Percentiles rank a stretch among this genome's conserved stretches.
These are phyloP conservation scores for Phytophthora pini DNA, from an alignment of 352 stramenopile genomes.

Conservation along the genomic window DNA sequence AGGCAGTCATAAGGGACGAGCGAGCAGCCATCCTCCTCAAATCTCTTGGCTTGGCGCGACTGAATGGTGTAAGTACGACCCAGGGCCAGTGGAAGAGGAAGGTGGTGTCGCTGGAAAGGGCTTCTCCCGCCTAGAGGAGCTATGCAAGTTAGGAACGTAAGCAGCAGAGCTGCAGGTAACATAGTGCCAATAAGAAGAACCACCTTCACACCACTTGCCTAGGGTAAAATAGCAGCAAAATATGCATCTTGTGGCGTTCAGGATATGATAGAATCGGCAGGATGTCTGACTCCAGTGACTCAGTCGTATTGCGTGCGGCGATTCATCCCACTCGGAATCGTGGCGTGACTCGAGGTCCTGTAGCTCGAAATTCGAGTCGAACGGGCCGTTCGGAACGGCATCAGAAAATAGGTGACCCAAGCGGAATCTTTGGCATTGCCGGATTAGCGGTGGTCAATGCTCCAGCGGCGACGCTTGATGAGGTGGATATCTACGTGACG, in stretches of 20 bases:
- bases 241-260: too few relatives aligned
- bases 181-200: slow-evolving; percentile 33
- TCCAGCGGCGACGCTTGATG: slow-evolving; percentile 9
- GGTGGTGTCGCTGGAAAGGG: background rate
- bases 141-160: slow-evolving; percentile 18
- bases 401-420: too few relatives aligned
- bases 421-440: too few relatives aligned
- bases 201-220: slow-evolving; percentile 5
- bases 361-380: too few relatives aligned
- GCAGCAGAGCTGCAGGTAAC: slow-evolving; percentile 23
- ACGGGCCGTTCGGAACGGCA: too few relatives aligned
- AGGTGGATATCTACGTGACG: slow-evolving; percentile 10
- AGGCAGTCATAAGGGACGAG: slow-evolving; percentile 13
- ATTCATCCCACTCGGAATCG: slow-evolving; percentile 7
- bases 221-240: too few relatives aligned
- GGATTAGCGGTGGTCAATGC: background rate
- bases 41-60: background rate
- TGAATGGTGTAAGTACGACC: slow-evolving; percentile 36
- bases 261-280: background rate
- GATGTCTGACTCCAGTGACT: background rate
- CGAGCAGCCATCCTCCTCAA: background rate
- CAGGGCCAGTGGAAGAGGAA: slow-evolving; percentile 2
- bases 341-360: background rate
- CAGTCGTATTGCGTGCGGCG: background rate
- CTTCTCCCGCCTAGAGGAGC: background rate